These are phyloP conservation scores for Blastobotrys muscicola DNA, from an alignment of 805 yeast genomes.

Conservation along the genomic window DNA sequence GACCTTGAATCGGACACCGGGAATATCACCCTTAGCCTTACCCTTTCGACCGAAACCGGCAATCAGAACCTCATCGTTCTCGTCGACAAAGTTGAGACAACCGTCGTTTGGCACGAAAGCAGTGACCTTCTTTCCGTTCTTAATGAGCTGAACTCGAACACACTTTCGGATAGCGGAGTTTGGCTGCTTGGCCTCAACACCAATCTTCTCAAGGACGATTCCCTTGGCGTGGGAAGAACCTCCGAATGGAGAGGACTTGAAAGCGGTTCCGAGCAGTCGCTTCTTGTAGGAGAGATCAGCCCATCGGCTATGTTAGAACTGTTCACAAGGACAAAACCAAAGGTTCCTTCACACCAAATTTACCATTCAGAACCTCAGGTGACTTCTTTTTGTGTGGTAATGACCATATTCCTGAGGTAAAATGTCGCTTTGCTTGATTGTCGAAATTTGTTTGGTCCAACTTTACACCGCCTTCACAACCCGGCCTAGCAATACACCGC, in stretches of 20 bases:
- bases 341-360: too few relatives aligned
- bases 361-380: too few relatives aligned
- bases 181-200: slow-evolving; percentile 99
- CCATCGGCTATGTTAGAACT: slow-evolving; percentile 64
- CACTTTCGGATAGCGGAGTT: slow-evolving; percentile 99
- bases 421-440: background rate
- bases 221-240: slow-evolving; percentile 99
- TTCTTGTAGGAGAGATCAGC: slow-evolving; percentile 97
- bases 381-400: too few relatives aligned
- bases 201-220: slow-evolving; percentile 97
- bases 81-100: slow-evolving; percentile 99
- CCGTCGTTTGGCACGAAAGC: slow-evolving; percentile 99
- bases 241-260: slow-evolving; percentile 99
- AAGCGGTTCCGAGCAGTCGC: slow-evolving; percentile 98
- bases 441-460: too few relatives aligned
- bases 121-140: slow-evolving; percentile 99
- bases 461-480: too few relatives aligned
- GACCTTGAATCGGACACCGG: slow-evolving; percentile 99
- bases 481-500: too few relatives aligned
- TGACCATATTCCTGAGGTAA: too few relatives aligned
- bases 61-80: slow-evolving; percentile 98
- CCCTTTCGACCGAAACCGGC: slow-evolving; percentile 99
- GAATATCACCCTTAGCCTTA: slow-evolving; percentile 99
- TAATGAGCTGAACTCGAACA: slow-evolving; percentile 99
- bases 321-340: slow-evolving; percentile 16